phyloP scores from a whole-genome alignment of 768 basidiomycete species.

The Coprinopsis cinerea region DNA sequence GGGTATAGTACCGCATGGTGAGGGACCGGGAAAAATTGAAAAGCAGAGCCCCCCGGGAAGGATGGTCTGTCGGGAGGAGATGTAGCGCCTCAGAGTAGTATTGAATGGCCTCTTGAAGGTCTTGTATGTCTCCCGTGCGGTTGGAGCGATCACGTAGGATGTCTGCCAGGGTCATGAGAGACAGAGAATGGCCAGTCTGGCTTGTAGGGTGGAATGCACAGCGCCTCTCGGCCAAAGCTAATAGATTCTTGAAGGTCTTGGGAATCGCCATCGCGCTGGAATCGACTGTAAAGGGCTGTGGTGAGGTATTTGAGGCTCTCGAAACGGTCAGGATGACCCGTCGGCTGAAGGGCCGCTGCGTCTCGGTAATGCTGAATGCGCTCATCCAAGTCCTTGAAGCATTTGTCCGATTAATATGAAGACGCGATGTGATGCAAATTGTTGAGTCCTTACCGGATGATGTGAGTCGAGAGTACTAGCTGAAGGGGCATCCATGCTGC shows the following conservation, averaged over 20 bases:
- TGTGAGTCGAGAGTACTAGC: too few species aligned
- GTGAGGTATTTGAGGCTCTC: background rate
- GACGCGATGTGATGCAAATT: too few species aligned
- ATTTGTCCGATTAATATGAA: too few species aligned
- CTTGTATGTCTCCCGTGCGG: background rate
- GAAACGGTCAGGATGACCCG: background rate
- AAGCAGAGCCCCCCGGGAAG: background rate
- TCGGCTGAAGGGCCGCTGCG: background rate
- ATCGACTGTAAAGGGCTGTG: too few species aligned
- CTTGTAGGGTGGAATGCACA: conserved; percentile 4
- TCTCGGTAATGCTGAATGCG: background rate
- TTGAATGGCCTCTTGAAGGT: conserved; percentile 9
- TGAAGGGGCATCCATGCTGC: too few species aligned
- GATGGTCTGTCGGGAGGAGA: background rate
- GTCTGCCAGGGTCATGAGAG: background rate
- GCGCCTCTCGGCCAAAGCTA: conserved; percentile 8
- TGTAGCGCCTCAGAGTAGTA: conserved; percentile 10
- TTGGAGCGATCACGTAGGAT: background rate
- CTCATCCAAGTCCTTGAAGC: background rate
- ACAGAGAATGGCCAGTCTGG: conserved; percentile 7
- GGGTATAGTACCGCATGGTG: background rate
- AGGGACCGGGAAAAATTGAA: background rate
- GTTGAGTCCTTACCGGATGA: too few species aligned
- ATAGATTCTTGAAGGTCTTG: too few species aligned
- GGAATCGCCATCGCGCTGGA: too few species aligned